Conservation (phyloP, 768 basidiomycete genomes). For the Cystofilobasidium capitatum region DNA sequence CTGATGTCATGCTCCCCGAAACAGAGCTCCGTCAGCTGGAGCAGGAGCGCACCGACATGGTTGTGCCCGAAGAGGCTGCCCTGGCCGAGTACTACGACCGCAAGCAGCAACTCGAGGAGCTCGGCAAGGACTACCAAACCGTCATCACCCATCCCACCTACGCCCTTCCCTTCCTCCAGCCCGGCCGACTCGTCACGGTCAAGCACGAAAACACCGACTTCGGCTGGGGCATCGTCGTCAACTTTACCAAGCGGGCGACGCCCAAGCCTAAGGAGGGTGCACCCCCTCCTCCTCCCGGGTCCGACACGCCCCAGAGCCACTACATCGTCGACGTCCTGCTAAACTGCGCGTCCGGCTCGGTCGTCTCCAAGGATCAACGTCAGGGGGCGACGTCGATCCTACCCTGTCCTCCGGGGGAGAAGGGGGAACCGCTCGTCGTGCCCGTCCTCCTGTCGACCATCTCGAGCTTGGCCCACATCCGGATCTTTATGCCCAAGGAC, state of each 20-base stretch:
- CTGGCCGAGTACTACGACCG: constrained; percentile 86
- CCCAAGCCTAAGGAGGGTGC: constrained; percentile 49
- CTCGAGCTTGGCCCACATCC: constrained; percentile 73
- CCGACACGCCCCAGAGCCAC: constrained; percentile 75
- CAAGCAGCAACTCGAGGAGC: constrained; percentile 83
- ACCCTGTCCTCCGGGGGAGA: constrained; percentile 62
- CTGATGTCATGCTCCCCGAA: neutral
- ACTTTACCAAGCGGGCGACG: constrained; percentile 77
- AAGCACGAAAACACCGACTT: constrained; percentile 79
- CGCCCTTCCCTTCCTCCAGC: constrained; percentile 83
- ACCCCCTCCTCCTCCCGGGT: constrained; percentile 50
- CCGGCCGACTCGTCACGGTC: constrained; percentile 84
- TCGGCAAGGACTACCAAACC: constrained; percentile 75
- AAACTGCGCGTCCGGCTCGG: constrained; percentile 58
- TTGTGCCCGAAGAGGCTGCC: constrained; percentile 71
- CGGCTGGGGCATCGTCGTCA: constrained; percentile 92
- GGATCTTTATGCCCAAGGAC: constrained; percentile 84
- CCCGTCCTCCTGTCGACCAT: constrained; percentile 81
- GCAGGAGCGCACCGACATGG: constrained; percentile 51
- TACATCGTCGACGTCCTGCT: constrained; percentile 89
- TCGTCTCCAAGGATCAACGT: constrained; percentile 51
- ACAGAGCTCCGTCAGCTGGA: constrained; percentile 70
- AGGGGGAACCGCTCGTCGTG: constrained; percentile 73
- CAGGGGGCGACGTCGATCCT: constrained; percentile 51
- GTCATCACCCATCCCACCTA: constrained; percentile 94